A percentile compares a stretch with the other conserved stretches of the same genome.
Evolutionary conservation across 2,329 filamentous ascomycete species (phyloP).

Genomic region (Xylariales sp.): DNA sequence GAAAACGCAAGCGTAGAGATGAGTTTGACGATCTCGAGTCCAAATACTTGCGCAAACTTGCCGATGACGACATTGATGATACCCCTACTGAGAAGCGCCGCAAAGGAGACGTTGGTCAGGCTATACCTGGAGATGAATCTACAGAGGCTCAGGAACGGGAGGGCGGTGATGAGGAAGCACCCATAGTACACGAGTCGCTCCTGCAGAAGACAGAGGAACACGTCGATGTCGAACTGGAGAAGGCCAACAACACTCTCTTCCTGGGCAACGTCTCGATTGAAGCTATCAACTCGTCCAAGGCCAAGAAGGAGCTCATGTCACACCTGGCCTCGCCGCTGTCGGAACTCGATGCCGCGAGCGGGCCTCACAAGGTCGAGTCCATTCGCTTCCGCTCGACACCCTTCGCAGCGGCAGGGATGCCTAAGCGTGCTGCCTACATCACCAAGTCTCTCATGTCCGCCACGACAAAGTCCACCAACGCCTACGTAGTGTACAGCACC

Average conservation of each 20-base stretch:
- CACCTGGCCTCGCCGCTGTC: slow-evolving; percentile 76
- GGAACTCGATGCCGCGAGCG: slow-evolving; percentile 39
- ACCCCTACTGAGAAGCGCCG: slow-evolving; percentile 51
- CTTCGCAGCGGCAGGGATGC: slow-evolving; percentile 70
- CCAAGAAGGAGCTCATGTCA: slow-evolving; percentile 70
- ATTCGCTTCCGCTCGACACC: slow-evolving; percentile 92
- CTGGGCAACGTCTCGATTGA: slow-evolving; percentile 83
- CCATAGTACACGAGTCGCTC: slow-evolving; percentile 53
- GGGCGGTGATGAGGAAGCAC: slow-evolving; percentile 30
- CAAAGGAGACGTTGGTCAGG: slow-evolving; percentile 35
- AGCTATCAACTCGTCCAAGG: slow-evolving; percentile 76
- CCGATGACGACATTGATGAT: slow-evolving; percentile 51
- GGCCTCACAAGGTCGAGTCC: slow-evolving; percentile 74
- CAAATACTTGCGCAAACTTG: slow-evolving; percentile 64
- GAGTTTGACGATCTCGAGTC: slow-evolving; percentile 67
- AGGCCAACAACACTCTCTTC: slow-evolving; percentile 87
- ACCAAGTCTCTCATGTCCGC: slow-evolving; percentile 86
- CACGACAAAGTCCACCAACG: slow-evolving; percentile 90
- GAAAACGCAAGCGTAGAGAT: slow-evolving; percentile 64
- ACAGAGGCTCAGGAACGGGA: slow-evolving; percentile 13
- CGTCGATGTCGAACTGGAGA: slow-evolving; percentile 63
- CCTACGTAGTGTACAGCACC: slow-evolving; percentile 86
- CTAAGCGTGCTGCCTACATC: slow-evolving; percentile 91
- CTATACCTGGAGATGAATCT: slow-evolving; percentile 8
- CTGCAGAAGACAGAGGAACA: slow-evolving; percentile 42